Evolutionary conservation across 768 basidiomycete genomes (phyloP), one percentile per base, ranked within the genome.

Genomic region (Tulasnella calospora): DNA sequence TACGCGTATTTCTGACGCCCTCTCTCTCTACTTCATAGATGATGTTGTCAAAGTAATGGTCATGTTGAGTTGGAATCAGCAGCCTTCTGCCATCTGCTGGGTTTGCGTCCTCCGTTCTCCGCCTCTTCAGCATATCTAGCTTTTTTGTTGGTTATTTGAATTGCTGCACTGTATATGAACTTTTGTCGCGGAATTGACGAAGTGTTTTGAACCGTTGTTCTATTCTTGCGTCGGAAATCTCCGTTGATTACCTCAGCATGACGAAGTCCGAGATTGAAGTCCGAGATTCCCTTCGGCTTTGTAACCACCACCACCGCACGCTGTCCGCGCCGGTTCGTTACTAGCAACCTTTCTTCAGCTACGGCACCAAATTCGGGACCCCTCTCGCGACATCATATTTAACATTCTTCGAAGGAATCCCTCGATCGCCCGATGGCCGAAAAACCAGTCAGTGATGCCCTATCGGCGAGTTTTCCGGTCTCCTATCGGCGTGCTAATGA

Each of bases 21-120:
- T 46, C n/a, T 19, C 71, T 51, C 81, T 79, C 61, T 77, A 79
- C 44, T 61, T 74, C 70, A 21, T 78, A 91, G 91, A 92, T 92
- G 91, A 92, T 92, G 92, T 85, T 91, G 73, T 88, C 89, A 81
- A 92, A 91, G 87, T 92, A 84, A 55, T 40, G 61, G 33, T 67
- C 33, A 35, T 30, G 61, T 67, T 27, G 61, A 67, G 61, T 67
- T 67, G 61, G 61, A 67, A 67, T 67, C 15, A 35, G 61, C 61
- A 67, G 61, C 61, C 61, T 67, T 67, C 61, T 13, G 33, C 61
- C 61, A 67, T 10, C 30, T 67, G 61, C 33, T 35, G 61, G 61
- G 61, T 67, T 33, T 67, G 61, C 61, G 61, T 13, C n/a, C 23
- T 67, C 10, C 23, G 23, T 67, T 67, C 61, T 67, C 30, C 30